These are phyloP conservation scores for Coniosporium apollinis DNA, from an alignment of 495 filamentous ascomycete genomes.

Conservation along the genomic window DNA sequence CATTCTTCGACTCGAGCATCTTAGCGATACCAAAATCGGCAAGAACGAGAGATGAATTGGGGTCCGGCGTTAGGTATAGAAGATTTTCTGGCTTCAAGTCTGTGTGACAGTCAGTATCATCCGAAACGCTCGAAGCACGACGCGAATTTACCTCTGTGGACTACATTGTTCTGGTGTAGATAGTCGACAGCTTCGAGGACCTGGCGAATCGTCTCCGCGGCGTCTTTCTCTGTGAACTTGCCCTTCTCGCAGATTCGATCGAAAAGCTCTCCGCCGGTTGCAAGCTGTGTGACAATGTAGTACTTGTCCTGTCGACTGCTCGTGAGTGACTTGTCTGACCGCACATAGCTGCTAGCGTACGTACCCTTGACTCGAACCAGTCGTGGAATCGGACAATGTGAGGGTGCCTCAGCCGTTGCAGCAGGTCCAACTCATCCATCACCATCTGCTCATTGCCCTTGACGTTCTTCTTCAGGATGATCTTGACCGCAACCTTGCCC, in stretches of 20 bases:
- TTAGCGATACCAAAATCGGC: constrained; percentile 99
- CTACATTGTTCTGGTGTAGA: constrained; percentile 85
- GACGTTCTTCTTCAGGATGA: constrained; percentile 99
- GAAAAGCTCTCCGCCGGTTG: constrained; percentile 92
- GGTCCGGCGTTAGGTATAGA: constrained; percentile 66
- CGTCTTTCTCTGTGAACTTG: constrained; percentile 98
- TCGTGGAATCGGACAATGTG: constrained; percentile 97
- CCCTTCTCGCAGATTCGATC: constrained; percentile 97
- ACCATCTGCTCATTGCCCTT: constrained; percentile 98
- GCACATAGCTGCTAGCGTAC: constrained; percentile 6
- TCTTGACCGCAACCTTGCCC: constrained; percentile 92
- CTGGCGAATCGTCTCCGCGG: constrained; percentile 88
- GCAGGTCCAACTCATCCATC: constrained; percentile 85
- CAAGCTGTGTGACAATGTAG: constrained; percentile 97
- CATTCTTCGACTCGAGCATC: constrained; percentile 79
- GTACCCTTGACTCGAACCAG: constrained; percentile 92
- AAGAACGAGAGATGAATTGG: constrained; percentile 72
- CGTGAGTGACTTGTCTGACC: not conserved
- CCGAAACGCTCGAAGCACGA: no score
- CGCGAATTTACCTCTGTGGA: constrained; percentile 81
- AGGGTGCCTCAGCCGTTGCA: constrained; percentile 77
- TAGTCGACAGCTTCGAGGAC: constrained; percentile 91
- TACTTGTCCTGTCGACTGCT: constrained; percentile 68
- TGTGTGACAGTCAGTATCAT: constrained; percentile 20
- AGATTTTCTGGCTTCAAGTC: constrained; percentile 98